Base-by-base conservation (phyloP, 306 rosid genomes). In the Biancaea sappan region DNA sequence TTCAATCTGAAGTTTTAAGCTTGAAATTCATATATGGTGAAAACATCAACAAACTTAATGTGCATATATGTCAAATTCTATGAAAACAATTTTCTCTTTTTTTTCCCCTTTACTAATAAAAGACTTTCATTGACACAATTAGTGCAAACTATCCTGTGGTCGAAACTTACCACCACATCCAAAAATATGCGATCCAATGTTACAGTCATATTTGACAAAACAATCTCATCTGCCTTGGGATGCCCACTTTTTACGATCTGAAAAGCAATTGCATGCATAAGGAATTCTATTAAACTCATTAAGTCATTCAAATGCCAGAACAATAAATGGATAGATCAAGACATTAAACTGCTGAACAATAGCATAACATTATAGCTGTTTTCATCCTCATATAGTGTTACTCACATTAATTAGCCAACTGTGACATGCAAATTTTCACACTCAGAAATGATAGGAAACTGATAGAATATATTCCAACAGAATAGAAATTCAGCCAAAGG, bases 171-270 rank as follows among this genome's bases (percentile, higher is more conserved):
- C 92, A 81, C 89, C 69, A 95, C 96, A 85, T 95, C 99, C 86
- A 84, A 82, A 81, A 83, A 78, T 68, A 90, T 37, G 32, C 96
- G 96, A 87, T 95, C 99, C 52, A 95, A 67, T 12, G 76, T 86
- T 69, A 84, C 90, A 75, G 82, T 58, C 98, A 95, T 95, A 83
- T 92, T 92, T 50, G 95, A 87, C 72, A 92, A 73, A 63, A 95
- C 88, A 77, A 69, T 76, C 85, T 90, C 93, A 66, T 85, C 86
- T 38, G 98, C 97, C 76, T 69, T 90, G 64, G 99, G 92, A 82
- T 80, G 81, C 79, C 91, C 92, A 82, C 98, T 92, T 84, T 83
- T 70, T 14, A 81, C 58, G 77, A 95, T 84, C 99, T 95, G 83
- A 80, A 90, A 74, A 54, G 66, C 31, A 66, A 72, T 48, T 75